Percentiles rank a stretch among this genome's conserved stretches.
phyloP scores from a whole-genome alignment of 2,329 filamentous ascomycete species.

The Aspergillus udagawae region DNA sequence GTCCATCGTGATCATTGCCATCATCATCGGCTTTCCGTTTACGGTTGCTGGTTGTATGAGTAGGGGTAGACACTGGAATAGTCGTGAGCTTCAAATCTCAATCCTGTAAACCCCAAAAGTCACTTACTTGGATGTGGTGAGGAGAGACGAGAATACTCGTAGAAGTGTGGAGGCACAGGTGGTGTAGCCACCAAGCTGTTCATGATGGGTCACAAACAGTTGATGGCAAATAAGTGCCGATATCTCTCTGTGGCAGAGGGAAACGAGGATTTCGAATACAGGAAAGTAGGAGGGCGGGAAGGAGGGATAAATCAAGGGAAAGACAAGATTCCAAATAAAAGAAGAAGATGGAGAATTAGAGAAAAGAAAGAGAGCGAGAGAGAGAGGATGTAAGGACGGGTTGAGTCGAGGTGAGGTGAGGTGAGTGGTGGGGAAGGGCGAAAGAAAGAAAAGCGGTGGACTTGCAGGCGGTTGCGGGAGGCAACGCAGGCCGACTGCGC shows the following conservation, averaged over 20 bases:
- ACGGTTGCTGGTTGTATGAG: conserved; percentile 44
- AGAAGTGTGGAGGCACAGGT: conserved; percentile 60
- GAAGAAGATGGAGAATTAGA: not conserved
- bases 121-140: conserved; percentile 57
- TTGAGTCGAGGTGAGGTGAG: conserved; percentile 1
- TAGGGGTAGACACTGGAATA: conserved; percentile 35
- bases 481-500: conserved; percentile 26
- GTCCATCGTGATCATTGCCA: conserved; percentile 62
- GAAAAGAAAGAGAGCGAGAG: conserved; percentile 8
- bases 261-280: conserved; percentile 1
- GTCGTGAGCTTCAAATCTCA: conserved; percentile 16
- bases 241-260: conserved; percentile 2
- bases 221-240: conserved; percentile 20
- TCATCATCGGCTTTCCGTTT: conserved; percentile 89
- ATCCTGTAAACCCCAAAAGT: not conserved
- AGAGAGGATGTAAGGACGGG: conserved; percentile 7
- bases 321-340: conserved; percentile 1
- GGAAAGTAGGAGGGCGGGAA: not conserved
- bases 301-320: conserved; percentile 7
- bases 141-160: conserved; percentile 57
- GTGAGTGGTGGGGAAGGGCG: conserved; percentile 13
- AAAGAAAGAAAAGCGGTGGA: conserved; percentile 30
- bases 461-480: conserved; percentile 32
- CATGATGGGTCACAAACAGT: conserved; percentile 46
- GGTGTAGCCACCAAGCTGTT: conserved; percentile 58